Evolutionary conservation across 148 eudicot species (phyloP).

Genomic region (Cornus florida): DNA sequence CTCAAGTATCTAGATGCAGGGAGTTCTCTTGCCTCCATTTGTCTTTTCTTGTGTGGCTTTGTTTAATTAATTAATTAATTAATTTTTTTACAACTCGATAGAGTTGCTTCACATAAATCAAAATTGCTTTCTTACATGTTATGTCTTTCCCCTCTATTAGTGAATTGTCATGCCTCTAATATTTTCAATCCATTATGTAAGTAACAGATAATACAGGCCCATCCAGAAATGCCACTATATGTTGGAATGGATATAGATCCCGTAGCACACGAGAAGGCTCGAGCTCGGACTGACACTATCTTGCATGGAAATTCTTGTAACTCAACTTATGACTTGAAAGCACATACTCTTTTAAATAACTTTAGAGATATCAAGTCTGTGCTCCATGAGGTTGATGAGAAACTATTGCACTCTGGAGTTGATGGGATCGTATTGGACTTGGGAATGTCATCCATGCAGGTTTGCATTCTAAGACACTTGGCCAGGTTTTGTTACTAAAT

Average conservation of each 20-base stretch:
- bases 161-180: neutral
- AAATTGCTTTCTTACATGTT: neutral
- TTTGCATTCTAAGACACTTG: constrained; percentile 22
- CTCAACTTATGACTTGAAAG: constrained; percentile 38
- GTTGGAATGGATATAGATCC: constrained; percentile 95
- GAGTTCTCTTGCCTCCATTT: neutral
- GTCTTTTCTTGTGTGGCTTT: neutral
- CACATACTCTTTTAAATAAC: constrained; percentile 56
- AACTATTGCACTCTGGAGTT: constrained; percentile 46
- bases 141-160: neutral
- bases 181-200: neutral
- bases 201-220: constrained; percentile 77
- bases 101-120: neutral
- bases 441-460: constrained; percentile 99
- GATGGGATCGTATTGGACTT: constrained; percentile 95
- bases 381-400: constrained; percentile 58
- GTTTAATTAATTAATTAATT: neutral
- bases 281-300: constrained; percentile 43
- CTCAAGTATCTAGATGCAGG: neutral
- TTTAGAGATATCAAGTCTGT: constrained; percentile 58
- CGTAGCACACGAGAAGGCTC: constrained; percentile 71
- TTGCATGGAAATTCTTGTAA: constrained; percentile 26
- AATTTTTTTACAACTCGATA: neutral
- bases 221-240: constrained; percentile 71
- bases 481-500: neutral